phyloP scores from a whole-genome alignment of 352 stramenopile genomes.

The Globisporangium parvum region DNA sequence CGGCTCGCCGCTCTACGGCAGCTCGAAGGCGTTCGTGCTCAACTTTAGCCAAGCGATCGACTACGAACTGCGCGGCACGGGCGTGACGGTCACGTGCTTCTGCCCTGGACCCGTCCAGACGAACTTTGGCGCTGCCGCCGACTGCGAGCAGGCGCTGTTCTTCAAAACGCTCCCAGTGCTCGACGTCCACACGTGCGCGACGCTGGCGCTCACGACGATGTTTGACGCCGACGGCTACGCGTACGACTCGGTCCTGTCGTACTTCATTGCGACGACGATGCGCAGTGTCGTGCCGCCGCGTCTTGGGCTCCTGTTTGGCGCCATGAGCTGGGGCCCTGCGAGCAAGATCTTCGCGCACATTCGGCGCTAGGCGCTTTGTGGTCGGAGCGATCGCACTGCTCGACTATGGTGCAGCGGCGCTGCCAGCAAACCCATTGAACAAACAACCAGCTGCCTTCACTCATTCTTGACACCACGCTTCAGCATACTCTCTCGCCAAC shows the following conservation, averaged over 20 bases:
- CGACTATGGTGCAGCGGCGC: too few species aligned
- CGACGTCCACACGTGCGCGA: constrained; percentile 6
- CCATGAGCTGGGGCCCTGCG: constrained; percentile 16
- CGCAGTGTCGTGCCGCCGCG: constrained; percentile 30
- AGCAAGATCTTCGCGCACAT: constrained; percentile 1
- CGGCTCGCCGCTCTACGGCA: constrained; percentile 57
- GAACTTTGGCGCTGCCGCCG: constrained; percentile 44
- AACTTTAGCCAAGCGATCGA: constrained; percentile 75
- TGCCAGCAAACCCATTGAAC: neutral
- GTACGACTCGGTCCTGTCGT: constrained; percentile 49
- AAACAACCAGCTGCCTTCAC: neutral
- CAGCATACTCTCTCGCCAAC: neutral
- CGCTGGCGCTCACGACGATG: constrained; percentile 34
- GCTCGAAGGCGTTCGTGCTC: constrained; percentile 67
- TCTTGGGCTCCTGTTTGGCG: constrained; percentile 28
- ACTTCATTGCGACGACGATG: constrained; percentile 23
- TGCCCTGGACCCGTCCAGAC: constrained; percentile 58
- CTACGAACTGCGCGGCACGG: constrained; percentile 69
- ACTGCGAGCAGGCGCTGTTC: constrained; percentile 39
- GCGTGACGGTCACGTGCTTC: constrained; percentile 63
- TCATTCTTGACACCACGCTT: neutral
- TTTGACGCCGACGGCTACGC: constrained; percentile 35
- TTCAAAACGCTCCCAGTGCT: constrained; percentile 44
- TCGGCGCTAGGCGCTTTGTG: neutral
- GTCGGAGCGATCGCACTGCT: too few species aligned